Percentiles rank a stretch among this genome's conserved stretches.
These are phyloP conservation scores for Colletotrichum horii DNA, from an alignment of 2,329 filamentous ascomycete genomes.

Conservation along the genomic window DNA sequence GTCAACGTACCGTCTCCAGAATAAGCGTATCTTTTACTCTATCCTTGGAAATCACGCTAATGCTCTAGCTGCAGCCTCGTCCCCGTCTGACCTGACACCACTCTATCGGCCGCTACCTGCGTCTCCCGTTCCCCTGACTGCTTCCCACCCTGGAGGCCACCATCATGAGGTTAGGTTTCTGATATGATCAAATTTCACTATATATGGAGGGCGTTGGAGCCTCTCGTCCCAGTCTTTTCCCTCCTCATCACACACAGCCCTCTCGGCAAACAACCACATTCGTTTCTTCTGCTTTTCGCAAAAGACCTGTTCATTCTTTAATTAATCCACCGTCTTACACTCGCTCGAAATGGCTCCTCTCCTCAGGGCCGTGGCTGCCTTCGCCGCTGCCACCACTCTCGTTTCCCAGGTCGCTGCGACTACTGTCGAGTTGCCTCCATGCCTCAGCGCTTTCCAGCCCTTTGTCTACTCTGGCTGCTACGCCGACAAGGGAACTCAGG, in stretches of 20 bases:
- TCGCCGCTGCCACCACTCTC: conserved; percentile 41
- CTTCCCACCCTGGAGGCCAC: neutral
- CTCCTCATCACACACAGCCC: conserved; percentile 14
- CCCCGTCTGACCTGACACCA: conserved; percentile 7
- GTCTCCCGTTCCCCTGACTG: neutral
- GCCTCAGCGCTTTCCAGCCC: conserved; percentile 48
- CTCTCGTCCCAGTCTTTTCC: neutral
- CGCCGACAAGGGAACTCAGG: conserved; percentile 35
- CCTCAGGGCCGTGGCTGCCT: conserved; percentile 36
- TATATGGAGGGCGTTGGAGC: conserved; percentile 12
- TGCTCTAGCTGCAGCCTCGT: neutral
- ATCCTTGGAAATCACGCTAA: conserved; percentile 10
- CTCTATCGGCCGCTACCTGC: neutral
- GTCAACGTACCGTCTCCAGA: neutral
- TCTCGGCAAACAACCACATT: conserved; percentile 4
- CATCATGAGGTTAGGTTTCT: neutral
- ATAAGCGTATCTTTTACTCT: neutral
- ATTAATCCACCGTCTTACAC: conserved; percentile 23
- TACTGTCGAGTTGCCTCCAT: conserved; percentile 50
- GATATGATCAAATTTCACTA: conserved; percentile 6
- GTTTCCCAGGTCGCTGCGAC: conserved; percentile 41
- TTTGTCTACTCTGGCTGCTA: conserved; percentile 56
- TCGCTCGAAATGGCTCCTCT: conserved; percentile 39
- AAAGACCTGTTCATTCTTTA: conserved; percentile 23
- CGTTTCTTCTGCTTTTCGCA: conserved; percentile 25